Base-by-base conservation (phyloP, 805 yeast genomes). In the Kuraishia molischiana region DNA sequence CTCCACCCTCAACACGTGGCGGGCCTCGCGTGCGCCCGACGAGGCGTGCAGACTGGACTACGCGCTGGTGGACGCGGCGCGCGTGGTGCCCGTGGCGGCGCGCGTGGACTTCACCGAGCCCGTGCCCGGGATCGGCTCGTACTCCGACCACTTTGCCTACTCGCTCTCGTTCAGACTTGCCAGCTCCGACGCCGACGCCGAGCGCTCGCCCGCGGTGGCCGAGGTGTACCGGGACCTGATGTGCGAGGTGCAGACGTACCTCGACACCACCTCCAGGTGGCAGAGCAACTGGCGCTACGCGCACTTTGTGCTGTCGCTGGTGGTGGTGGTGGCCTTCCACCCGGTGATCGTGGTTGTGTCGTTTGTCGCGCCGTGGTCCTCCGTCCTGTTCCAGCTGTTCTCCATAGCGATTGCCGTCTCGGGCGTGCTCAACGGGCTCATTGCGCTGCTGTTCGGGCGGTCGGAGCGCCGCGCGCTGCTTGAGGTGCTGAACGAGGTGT, bases 81-180 rank as follows among this genome's bases (percentile, higher is more conserved):
- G 62, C 35, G 59, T 87, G 18, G 54, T 47, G 2, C 80, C 86
- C 0, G 41, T 70, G 1, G 66, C 64, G n/a, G 87, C 94, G 0
- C 56, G 66, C 5, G 96, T 87, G 2, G 69, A 67, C 21, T 89
- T 92, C 51, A 78, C 86, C 1, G 95, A 85, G 34, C 51, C 55
- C 18, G 60, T 85, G 6, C 80, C 83, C 0, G 67, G 62, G 1
- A 65, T 84, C 1, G 86, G 94, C 20, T 82, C 95, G 3, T 79
- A 73, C 44, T 85, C 96, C 1, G 98, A 92, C 53, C 98, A 92
- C 62, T 92, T 92, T 66, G 98, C 90, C 0, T 84, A 81, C 49
- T 49, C 68, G 1, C 67, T 75, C 31, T 58, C 65, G 1, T 47
- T 75, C 31, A 53, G 62, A 35, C 41, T 66, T 2, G 13, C 13